These are phyloP conservation scores for Phytophthora citricola DNA, from an alignment of 352 stramenopile species.

Conservation along the genomic window DNA sequence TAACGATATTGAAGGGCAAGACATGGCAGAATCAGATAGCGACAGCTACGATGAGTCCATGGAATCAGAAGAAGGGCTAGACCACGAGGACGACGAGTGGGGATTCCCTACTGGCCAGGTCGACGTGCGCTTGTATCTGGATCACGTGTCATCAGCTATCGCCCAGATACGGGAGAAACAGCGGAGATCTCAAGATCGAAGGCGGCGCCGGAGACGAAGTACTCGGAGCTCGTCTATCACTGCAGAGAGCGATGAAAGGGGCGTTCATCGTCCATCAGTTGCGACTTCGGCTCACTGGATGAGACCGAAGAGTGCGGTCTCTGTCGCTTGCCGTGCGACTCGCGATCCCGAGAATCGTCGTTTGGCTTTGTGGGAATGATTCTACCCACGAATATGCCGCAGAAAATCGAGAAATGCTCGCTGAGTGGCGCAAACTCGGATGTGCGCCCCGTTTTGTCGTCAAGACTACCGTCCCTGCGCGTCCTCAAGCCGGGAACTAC, in stretches of 20 bases:
- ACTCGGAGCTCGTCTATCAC: conserved; percentile 39
- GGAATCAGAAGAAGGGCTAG: conserved; percentile 48
- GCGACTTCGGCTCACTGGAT: conserved; percentile 29
- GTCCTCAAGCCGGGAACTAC: conserved; percentile 38
- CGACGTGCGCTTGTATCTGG: conserved; percentile 68
- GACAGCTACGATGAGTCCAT: conserved; percentile 38
- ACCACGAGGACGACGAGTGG: conserved; percentile 81
- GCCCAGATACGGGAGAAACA: conserved; percentile 60
- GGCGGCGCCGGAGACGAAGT: conserved; percentile 41
- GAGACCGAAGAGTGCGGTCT: conserved; percentile 65
- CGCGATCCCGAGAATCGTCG: conserved; percentile 41
- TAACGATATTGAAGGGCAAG: conserved; percentile 9
- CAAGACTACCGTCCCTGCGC: conserved; percentile 32
- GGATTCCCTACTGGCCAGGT: conserved; percentile 81
- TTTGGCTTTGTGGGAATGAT: conserved; percentile 82
- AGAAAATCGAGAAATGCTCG: conserved; percentile 40
- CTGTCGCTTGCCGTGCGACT: conserved; percentile 68
- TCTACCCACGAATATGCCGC: conserved; percentile 57
- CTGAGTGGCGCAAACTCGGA: conserved; percentile 9
- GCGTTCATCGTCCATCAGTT: conserved; percentile 28
- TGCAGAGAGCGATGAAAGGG: conserved; percentile 20
- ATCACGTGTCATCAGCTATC: conserved; percentile 72
- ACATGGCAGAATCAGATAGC: conserved; percentile 18
- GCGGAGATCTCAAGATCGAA: conserved; percentile 38
- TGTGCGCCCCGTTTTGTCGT: conserved; percentile 13